Base-by-base conservation (phyloP, 2,329 filamentous ascomycete genomes). In the Trichoderma atroviride region DNA sequence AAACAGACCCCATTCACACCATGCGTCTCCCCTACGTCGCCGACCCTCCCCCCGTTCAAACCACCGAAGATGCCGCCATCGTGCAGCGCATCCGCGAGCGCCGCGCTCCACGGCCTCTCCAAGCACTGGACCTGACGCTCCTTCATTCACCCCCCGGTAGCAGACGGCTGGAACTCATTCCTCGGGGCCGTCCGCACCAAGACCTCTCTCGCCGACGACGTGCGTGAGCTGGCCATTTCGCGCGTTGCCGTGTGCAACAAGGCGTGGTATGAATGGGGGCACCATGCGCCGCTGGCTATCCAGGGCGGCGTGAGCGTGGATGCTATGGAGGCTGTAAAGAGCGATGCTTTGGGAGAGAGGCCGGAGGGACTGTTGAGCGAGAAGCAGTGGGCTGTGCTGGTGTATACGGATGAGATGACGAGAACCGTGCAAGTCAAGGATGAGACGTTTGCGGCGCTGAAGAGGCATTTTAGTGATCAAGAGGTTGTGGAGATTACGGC, bases 321-420 rank as follows among this genome's bases (percentile, higher is more conserved):
- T 19, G 85, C 82, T 9, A 79, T 90, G 74, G 81, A 82, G 68
- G 73, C 80, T 5, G 79, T 86, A 43, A 82, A 81, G 79, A 71
- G 72, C 31, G 75, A 79, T 24, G 75, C 66, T 0, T 71, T 78
- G 4, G 73, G 73, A 1, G 71, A 78, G 68, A 76, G 75, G 68
- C 80, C 76, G 61, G 75, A 66, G 40, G 80, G 72, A 68, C 75
- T 94, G 70, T 75, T 94, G 70, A 87, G 80, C 31, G 84, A 85
- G 70, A 84, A 82, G 76, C 88, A 93, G 80, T 88, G 87, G 83
- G 89, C 88, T 0, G 91, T 92, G 40, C 78, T 95, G 66, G 82
- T 85, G 57, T 94, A 93, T 78, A 87, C 93, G 22, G 92, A 96
- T 81, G 91, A 92, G 77, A 96, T 96, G 91, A 97, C 93, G 61